A percentile compares a stretch with the other conserved stretches of the same genome.
These are phyloP conservation scores for Lipomyces sp. DNA, from an alignment of 805 yeast species.

Conservation along the genomic window DNA sequence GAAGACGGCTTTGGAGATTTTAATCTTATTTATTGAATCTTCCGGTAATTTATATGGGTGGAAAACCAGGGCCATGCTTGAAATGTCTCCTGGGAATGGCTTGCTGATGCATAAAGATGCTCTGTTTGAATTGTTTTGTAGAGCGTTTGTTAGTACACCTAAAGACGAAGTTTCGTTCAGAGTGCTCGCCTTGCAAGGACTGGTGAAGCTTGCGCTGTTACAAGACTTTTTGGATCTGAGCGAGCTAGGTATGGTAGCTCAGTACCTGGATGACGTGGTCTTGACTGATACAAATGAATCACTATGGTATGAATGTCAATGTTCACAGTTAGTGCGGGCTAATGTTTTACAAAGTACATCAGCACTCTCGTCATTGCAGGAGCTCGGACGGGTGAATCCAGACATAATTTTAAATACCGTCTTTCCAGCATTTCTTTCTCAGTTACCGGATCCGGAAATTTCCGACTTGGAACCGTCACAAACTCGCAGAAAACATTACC, in stretches of 20 bases:
- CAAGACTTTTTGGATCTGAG: constrained; percentile 54
- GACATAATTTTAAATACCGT: constrained; percentile 56
- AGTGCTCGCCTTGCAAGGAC: constrained; percentile 66
- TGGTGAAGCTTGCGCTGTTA: constrained; percentile 61
- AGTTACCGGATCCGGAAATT: constrained; percentile 54
- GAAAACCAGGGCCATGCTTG: constrained; percentile 15
- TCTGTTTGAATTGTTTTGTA: constrained; percentile 68
- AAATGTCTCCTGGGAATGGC: constrained; percentile 43
- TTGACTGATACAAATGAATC: constrained; percentile 57
- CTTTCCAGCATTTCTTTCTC: constrained; percentile 56
- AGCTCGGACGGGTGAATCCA: constrained; percentile 49
- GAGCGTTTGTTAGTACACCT: constrained; percentile 69
- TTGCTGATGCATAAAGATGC: constrained; percentile 64
- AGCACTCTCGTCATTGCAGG: constrained; percentile 56
- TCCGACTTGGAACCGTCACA: constrained; percentile 32
- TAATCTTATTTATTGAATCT: constrained; percentile 62
- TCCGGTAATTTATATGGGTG: constrained; percentile 54
- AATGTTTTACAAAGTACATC: constrained; percentile 16
- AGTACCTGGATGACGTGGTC: constrained; percentile 65
- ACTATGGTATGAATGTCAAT: constrained; percentile 48
- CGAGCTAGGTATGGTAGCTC: constrained; percentile 67
- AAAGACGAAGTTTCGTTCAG: constrained; percentile 71
- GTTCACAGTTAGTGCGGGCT: background rate
- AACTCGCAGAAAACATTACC: constrained; percentile 39
- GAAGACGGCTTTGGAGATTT: constrained; percentile 60